Conservation (phyloP, 805 yeast genomes). For the Yarrowia yakushimensis region DNA sequence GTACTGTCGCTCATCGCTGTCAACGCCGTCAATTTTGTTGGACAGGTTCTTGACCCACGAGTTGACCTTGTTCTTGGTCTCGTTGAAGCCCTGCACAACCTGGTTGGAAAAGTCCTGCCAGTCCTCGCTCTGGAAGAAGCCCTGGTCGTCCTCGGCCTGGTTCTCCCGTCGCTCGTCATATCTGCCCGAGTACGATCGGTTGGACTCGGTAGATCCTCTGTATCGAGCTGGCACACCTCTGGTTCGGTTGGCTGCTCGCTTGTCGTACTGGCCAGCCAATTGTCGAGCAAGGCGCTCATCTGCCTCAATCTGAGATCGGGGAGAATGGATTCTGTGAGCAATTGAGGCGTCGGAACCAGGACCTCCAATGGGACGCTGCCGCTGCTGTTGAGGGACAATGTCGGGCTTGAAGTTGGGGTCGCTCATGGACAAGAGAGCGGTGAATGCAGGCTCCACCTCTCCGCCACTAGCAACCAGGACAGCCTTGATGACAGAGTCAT, state of each 20-base stretch:
- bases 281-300: slow-evolving; percentile 83
- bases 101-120: slow-evolving; percentile 58
- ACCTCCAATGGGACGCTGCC: slow-evolving; percentile 27
- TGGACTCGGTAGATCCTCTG: slow-evolving; percentile 22
- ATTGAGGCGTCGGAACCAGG: slow-evolving; percentile 29
- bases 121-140: slow-evolving; percentile 40
- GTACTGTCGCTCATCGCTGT: slow-evolving; percentile 24
- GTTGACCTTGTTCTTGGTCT: slow-evolving; percentile 70
- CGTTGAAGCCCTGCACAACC: slow-evolving; percentile 72
- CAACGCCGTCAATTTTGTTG: slow-evolving; percentile 47
- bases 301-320: slow-evolving; percentile 49
- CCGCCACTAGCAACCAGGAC: slow-evolving; percentile 84
- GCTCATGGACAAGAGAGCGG: slow-evolving; percentile 73
- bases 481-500: slow-evolving; percentile 67
- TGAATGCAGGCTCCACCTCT: slow-evolving; percentile 77
- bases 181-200: slow-evolving; percentile 32
- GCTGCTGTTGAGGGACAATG: slow-evolving; percentile 36
- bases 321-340: slow-evolving; percentile 35
- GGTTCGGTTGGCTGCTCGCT: slow-evolving; percentile 22
- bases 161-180: slow-evolving; percentile 30
- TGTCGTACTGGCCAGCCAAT: slow-evolving; percentile 48
- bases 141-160: slow-evolving; percentile 30
- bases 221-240: slow-evolving; percentile 16
- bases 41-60: slow-evolving; percentile 73
- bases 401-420: slow-evolving; percentile 45